Percentiles rank a stretch among this genome's conserved stretches.
These are phyloP conservation scores for Pulveroboletus sp. DNA, from an alignment of 768 basidiomycete species.

Conservation along the genomic window DNA sequence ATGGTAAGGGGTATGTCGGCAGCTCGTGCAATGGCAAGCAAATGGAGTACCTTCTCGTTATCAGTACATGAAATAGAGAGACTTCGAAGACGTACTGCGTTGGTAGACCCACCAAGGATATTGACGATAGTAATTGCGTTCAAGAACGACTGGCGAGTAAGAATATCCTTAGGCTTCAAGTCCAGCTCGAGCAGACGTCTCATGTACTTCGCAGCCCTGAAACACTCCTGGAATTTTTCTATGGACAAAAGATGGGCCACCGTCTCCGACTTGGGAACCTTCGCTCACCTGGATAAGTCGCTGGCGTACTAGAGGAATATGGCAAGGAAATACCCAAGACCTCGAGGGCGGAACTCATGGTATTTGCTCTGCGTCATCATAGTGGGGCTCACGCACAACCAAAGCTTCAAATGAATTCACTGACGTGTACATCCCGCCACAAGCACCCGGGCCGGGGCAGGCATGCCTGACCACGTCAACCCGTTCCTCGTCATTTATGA, in stretches of 20 bases:
- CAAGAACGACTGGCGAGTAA: constrained; percentile 67
- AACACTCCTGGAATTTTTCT: constrained; percentile 83
- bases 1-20: constrained; percentile 70
- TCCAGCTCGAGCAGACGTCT: constrained; percentile 70
- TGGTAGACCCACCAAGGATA: constrained; percentile 82
- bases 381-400: not conserved
- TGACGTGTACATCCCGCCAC: constrained; percentile 85
- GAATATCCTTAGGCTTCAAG: constrained; percentile 76
- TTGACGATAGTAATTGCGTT: constrained; percentile 82
- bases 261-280: not conserved
- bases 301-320: constrained; percentile 72
- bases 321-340: constrained; percentile 83
- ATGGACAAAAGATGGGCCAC: constrained; percentile 2
- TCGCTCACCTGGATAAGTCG: constrained; percentile 56
- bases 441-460: constrained; percentile 80
- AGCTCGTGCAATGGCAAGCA: constrained; percentile 81
- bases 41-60: constrained; percentile 60
- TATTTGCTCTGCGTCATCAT: constrained; percentile 56
- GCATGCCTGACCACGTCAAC: constrained; percentile 83
- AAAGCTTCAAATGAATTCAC: constrained; percentile 16
- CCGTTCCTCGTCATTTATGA: constrained; percentile 74
- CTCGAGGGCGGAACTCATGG: constrained; percentile 83
- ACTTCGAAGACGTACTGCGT: constrained; percentile 52
- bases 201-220: constrained; percentile 71
- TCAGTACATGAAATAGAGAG: constrained; percentile 3